Evolutionary conservation across 1,284 basidiomycete genomes (phyloP), one percentile per base, ranked within the genome.

Genomic region (Mycena citricolor): DNA sequence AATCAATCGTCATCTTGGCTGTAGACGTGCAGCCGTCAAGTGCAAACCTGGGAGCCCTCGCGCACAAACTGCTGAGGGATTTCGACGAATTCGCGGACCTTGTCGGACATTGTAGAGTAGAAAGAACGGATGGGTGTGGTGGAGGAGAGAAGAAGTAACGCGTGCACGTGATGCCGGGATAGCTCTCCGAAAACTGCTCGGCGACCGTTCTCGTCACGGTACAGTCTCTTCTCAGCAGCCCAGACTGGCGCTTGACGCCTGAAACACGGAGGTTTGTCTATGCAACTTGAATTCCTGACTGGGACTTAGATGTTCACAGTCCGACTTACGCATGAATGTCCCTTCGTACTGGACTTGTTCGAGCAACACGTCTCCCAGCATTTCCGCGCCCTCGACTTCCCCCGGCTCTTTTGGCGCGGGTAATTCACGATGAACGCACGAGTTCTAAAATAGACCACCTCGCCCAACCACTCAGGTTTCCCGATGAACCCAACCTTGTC

Each of bases 51-150:
- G 57, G 90, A 91, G 47, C 95, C 95, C 58, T 98, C 95, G 59
- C 82, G 87, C 57, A 94, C 59, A 67, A 98, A 98, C 61, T 92
- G 81, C 65, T 93, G 89, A 41, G 94, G 94, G 53, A 95, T 79
- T 52, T 97, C 93, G 55, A 88, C 70, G 68, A 97, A 83, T 62
- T 98, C 95, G 64, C 81, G 86, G 57, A 97, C 65, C 71, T 90
- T 90, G 65, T 95, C 92, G 52, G 90, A 90, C 89, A 93, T 93
- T 63, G 51, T 70, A 61, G 53, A 48, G n/a, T n/a, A n/a, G n/a
- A n/a, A n/a, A n/a, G n/a, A n/a, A n/a, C n/a, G n/a, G n/a, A n/a
- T n/a, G n/a, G n/a, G n/a, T n/a, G n/a, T n/a, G n/a, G n/a, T n/a
- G n/a, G n/a, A 48, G 56, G 52, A 55, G 43, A 45, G 47, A 46